These are phyloP conservation scores for Entomortierella beljakovae DNA, from an alignment of 192 early-diverging fungal species.

Conservation along the genomic window DNA sequence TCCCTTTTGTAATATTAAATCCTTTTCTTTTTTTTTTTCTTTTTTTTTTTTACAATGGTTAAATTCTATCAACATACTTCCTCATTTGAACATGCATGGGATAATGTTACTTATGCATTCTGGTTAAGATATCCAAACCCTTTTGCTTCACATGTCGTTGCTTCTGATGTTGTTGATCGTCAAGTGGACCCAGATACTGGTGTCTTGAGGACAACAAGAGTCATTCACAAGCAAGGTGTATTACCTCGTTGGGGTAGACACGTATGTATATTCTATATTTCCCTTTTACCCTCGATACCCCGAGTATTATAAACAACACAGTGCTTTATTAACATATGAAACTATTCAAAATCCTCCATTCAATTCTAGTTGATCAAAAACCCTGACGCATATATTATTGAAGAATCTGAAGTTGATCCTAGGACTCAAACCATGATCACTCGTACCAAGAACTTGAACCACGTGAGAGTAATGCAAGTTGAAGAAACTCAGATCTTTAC, in stretches of 20 bases:
- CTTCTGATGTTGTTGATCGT: slow-evolving; percentile 93
- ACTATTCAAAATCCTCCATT: background rate
- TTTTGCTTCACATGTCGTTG: slow-evolving; percentile 93
- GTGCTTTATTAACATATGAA: background rate
- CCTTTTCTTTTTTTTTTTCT: background rate
- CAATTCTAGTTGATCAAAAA: slow-evolving; percentile 76
- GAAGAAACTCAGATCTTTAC: slow-evolving; percentile 89
- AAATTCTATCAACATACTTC: slow-evolving; percentile 86
- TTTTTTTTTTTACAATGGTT: slow-evolving; percentile 64
- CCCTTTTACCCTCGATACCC: background rate
- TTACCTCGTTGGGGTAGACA: slow-evolving; percentile 88
- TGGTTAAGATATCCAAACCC: slow-evolving; percentile 98
- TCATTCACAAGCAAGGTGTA: slow-evolving; percentile 90
- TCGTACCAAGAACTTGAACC: slow-evolving; percentile 89
- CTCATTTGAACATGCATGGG: slow-evolving; percentile 84
- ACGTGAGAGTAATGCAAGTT: slow-evolving; percentile 92
- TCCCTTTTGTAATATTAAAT: too few relatives aligned
- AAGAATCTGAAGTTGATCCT: slow-evolving; percentile 89
- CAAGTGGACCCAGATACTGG: slow-evolving; percentile 82
- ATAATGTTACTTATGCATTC: slow-evolving; percentile 88
- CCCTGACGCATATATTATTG: slow-evolving; percentile 91
- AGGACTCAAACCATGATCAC: slow-evolving; percentile 81
- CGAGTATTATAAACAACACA: too few relatives aligned
- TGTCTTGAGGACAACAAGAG: slow-evolving; percentile 84
- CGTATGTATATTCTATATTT: slow-evolving; percentile 40